Evolutionary conservation across 2,329 filamentous ascomycete species (phyloP), one percentile per base, ranked within the genome.

Genomic region (Periglandula ipomoeae): DNA sequence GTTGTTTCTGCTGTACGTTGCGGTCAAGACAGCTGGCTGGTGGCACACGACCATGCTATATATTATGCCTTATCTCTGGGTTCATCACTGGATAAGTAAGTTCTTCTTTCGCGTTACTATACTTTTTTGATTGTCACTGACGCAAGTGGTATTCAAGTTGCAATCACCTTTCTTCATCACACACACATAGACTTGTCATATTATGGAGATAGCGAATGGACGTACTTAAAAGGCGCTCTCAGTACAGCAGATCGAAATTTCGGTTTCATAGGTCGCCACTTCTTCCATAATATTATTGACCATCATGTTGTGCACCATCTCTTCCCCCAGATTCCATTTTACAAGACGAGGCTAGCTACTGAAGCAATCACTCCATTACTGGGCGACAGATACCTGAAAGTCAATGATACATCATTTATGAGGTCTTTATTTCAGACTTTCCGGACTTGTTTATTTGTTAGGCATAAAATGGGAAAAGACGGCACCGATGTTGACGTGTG

Each of bases 331-430:
- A 65, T 65, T 39, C 62, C 62, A 38, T 63, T 64, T 52, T 65
- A 80, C 66, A 68, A 78, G 56, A 75, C 76, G 23, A 71, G 73
- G 50, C 70, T 75, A 59, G 76, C 76, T 20, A 76, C 74, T 11
- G 63, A 69, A 50, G 72, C 75, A 60, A 93, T 95, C 78, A 89
- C 90, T 78, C 80, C 80, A 52, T 76, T 97, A 64, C 95, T 97
- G 85, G 91, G 91, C 63, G 73, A 76, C 58, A n/a, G n/a, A n/a
- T n/a, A n/a, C n/a, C n/a, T n/a, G n/a, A n/a, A n/a, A n/a, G n/a
- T n/a, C n/a, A n/a, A n/a, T n/a, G n/a, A n/a, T n/a, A n/a, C n/a
- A n/a, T n/a, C n/a, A n/a, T n/a, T n/a, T n/a, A n/a, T n/a, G n/a
- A n/a, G n/a, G n/a, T n/a, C n/a, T n/a, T n/a, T n/a, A n/a, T n/a